A percentile compares a stretch with the other conserved stretches of the same genome.
These are phyloP conservation scores for Lactarius deliciosus DNA, from an alignment of 768 basidiomycete species.

Conservation along the genomic window DNA sequence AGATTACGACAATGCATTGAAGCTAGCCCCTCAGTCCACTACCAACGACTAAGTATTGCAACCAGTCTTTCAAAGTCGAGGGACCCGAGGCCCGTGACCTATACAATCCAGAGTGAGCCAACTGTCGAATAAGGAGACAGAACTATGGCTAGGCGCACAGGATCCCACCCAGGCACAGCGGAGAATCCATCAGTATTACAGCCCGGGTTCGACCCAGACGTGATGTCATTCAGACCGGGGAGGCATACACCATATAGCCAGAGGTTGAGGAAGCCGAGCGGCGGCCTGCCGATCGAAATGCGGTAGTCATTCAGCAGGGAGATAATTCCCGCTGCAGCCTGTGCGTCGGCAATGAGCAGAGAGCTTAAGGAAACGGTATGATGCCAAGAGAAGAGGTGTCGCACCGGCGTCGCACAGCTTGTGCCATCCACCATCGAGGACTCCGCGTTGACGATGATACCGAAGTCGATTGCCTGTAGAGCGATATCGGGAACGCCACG, in stretches of 20 bases:
- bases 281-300: not conserved
- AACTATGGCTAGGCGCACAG: not conserved
- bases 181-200: not conserved
- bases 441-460: rapidly evolving
- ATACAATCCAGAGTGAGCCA: no score
- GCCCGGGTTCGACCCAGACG: not conserved
- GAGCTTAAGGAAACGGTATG: no score
- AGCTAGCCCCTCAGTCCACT: not conserved
- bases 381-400: no score
- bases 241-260: not conserved
- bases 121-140: not conserved
- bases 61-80: not conserved
- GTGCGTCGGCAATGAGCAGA: not conserved
- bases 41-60: not conserved
- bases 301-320: not conserved
- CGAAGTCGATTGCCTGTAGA: not conserved
- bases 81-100: no score
- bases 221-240: not conserved
- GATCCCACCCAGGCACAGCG: not conserved
- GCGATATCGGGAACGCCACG: not conserved
- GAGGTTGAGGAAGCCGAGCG: not conserved
- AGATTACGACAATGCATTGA: not conserved
- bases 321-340: not conserved
- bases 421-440: not conserved
- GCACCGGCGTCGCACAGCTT: not conserved